Base-by-base conservation (phyloP, 2,329 filamentous ascomycete species). In the Diaporthe sp. region DNA sequence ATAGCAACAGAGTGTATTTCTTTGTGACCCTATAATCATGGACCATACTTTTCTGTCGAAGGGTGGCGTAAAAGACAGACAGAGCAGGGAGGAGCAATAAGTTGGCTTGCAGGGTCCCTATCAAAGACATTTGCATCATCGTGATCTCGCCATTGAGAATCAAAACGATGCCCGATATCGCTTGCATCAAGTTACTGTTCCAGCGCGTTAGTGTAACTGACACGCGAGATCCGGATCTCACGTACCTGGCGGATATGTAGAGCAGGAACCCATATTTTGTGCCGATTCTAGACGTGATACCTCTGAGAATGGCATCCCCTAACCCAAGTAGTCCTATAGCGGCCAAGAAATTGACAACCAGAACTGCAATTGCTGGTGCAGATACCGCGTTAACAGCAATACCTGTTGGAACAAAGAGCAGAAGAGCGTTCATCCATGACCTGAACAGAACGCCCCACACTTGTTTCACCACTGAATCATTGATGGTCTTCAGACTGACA, bases 321-420 rank as follows among this genome's bases (percentile, higher is more conserved):
- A 72, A 42, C 9, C 55, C 51, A 3, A 51, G 55, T 34, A 72
- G 39, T n/a, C 15, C 51, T 22, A 72, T 28, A 10, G 55, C 42
- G n/a, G 17, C 70, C 37, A 72, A 57, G 39, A 71, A 71, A 28
- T 57, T 71, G 68, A 71, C 51, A 46, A 71, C 31, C 6, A 71
- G 31, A 34, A 39, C 31, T 12, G 53, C 53, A 34, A 60, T 25
- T 9, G 25, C 53, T 15, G 68, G 53, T 19, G 25, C 53, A 37
- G 68, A 34, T 10, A 34, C 12, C 6, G n/a, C n/a, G 25, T 60
- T 60, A n/a, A 71, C 39, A 28, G 39, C 39, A 17, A 71, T 37
- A 22, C 68, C 68, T 19, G 31, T n/a, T 34, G 68, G 68, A 13
- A 71, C 68, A 44, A 39, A 71, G 25, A 55, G 53, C 12, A 71